Conservation (phyloP, 805 yeast species). For the Cyberlindnera galapagoensis region DNA sequence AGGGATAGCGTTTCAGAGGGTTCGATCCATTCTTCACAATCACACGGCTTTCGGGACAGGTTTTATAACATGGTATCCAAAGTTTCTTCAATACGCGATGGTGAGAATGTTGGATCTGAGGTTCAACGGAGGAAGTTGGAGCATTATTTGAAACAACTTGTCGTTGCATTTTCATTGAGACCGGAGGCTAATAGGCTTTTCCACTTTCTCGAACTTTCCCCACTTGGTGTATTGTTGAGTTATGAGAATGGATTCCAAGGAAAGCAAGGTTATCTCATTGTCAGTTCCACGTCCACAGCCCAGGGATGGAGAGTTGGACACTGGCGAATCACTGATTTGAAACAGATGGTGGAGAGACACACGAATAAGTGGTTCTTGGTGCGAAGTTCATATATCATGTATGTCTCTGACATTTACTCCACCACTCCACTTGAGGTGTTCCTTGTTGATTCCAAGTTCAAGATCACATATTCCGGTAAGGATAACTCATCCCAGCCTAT, state of each 20-base stretch:
- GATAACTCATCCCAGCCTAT: slow-evolving; percentile 17
- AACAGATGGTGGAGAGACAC: slow-evolving; percentile 86
- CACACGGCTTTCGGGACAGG: slow-evolving; percentile 12
- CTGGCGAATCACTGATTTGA: slow-evolving; percentile 67
- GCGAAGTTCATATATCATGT: slow-evolving; percentile 76
- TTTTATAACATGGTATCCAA: slow-evolving; percentile 15
- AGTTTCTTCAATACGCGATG: slow-evolving; percentile 5
- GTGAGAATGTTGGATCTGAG: slow-evolving; percentile 3
- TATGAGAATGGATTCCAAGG: slow-evolving; percentile 79
- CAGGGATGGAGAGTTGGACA: slow-evolving; percentile 98
- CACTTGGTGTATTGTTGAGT: slow-evolving; percentile 74
- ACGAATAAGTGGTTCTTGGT: slow-evolving; percentile 89
- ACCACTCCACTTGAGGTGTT: slow-evolving; percentile 90
- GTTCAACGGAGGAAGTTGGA: slow-evolving; percentile 42
- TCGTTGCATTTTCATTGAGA: slow-evolving; percentile 52
- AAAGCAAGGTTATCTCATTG: slow-evolving; percentile 79
- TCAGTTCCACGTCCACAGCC: slow-evolving; percentile 75
- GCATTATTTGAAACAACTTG: slow-evolving; percentile 57
- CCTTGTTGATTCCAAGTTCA: slow-evolving; percentile 73
- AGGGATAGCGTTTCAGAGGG: slow-evolving; percentile 1
- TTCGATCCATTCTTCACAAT: slow-evolving; percentile 3
- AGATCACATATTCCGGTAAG: slow-evolving; percentile 42
- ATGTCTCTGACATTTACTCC: slow-evolving; percentile 79
- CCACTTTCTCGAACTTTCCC: slow-evolving; percentile 86
- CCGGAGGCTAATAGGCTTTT: slow-evolving; percentile 81